phyloP scores from a whole-genome alignment of 805 yeast species.

The Saccharomycopsis javanensis region DNA sequence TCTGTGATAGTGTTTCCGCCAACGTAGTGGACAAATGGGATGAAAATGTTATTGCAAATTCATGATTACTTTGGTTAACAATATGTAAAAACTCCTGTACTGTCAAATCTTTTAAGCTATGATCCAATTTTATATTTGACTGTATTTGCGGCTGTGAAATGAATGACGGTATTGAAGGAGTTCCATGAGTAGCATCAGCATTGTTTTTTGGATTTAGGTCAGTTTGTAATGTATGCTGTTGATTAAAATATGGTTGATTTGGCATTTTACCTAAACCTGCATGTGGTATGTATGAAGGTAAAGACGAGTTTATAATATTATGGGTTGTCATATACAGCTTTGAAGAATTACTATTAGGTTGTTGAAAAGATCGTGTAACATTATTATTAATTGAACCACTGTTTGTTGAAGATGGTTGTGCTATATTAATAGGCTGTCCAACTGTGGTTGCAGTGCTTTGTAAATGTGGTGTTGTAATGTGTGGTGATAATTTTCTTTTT shows the following conservation, averaged over 20 bases:
- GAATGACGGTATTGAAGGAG: too few relatives aligned
- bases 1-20: slow-evolving; percentile 12
- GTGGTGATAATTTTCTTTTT: not conserved
- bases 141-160: not conserved
- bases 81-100: slow-evolving; percentile 15
- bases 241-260: not conserved
- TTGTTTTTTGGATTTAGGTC: too few relatives aligned
- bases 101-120: slow-evolving; percentile 6
- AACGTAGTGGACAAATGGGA: slow-evolving; percentile 14
- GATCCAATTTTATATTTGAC: not conserved
- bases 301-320: not conserved
- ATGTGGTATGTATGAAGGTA: not conserved
- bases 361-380: not conserved
- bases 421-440: not conserved
- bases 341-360: not conserved
- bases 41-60: slow-evolving; percentile 18
- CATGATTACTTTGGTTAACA: slow-evolving; percentile 15
- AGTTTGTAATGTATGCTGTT: not conserved
- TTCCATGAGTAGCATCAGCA: too few relatives aligned
- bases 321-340: not conserved
- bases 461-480: not conserved
- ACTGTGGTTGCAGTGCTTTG: not conserved
- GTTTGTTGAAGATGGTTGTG: too few relatives aligned
- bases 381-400: not conserved
- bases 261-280: not conserved